Conservation (phyloP, 2,329 filamentous ascomycete genomes). For the Alternaria solani region DNA sequence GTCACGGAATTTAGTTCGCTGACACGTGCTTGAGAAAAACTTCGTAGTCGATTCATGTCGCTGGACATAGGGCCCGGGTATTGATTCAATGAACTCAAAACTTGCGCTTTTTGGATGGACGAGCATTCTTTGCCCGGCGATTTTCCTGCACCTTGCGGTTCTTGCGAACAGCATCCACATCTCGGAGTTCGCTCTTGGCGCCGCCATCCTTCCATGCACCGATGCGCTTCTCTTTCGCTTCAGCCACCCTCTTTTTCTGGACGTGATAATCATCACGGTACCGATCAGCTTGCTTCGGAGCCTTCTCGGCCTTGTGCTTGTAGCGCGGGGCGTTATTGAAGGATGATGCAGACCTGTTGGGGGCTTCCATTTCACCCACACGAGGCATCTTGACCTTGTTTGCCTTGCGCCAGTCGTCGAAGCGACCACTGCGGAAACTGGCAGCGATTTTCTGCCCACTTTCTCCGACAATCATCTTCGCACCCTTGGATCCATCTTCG, state of each 20-base stretch:
- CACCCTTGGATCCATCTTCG: conserved; percentile 82
- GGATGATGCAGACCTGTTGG: conserved; percentile 30
- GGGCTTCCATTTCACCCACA: conserved; percentile 79
- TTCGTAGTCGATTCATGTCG: conserved; percentile 14
- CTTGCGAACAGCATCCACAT: conserved; percentile 84
- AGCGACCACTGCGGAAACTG: conserved; percentile 89
- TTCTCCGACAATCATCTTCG: conserved; percentile 83
- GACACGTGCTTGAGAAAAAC: conserved; percentile 11
- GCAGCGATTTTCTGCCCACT: conserved; percentile 96
- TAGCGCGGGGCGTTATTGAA: conserved; percentile 64
- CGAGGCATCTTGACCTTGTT: conserved; percentile 83
- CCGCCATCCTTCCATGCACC: conserved; percentile 78
- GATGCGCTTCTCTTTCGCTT: conserved; percentile 83
- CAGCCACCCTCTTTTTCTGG: conserved; percentile 87
- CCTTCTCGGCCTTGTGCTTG: conserved; percentile 86
- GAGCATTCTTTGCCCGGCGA: conserved; percentile 85
- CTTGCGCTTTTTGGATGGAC: conserved; percentile 72
- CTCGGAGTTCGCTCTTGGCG: conserved; percentile 79
- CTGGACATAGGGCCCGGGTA: conserved; percentile 11
- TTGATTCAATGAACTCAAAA: conserved; percentile 36
- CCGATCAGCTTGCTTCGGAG: conserved; percentile 93
- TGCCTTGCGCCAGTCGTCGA: conserved; percentile 88
- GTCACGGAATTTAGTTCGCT: not conserved
- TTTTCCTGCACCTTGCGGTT: conserved; percentile 78
- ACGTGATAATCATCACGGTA: conserved; percentile 88